Percentiles rank a stretch among this genome's conserved stretches.
These are phyloP conservation scores for Melampsora larici-populina DNA, from an alignment of 1,284 basidiomycete species.

Conservation along the genomic window DNA sequence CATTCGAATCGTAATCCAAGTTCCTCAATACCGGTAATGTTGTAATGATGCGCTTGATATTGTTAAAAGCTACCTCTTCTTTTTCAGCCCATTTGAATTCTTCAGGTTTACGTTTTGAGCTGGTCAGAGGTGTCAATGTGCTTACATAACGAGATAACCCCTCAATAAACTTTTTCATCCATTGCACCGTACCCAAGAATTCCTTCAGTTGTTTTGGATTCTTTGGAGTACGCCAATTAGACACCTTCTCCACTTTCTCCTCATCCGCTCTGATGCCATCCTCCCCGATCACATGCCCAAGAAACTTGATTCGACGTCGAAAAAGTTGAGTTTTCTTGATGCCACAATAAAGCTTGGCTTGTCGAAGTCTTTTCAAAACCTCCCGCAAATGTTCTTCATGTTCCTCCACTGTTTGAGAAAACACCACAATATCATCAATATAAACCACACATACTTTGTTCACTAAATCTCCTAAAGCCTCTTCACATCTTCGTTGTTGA, in stretches of 20 bases:
- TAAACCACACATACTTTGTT: conserved; percentile 56
- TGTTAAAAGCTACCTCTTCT: not conserved
- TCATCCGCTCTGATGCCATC: conserved; percentile 54
- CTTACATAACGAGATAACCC: conserved; percentile 52
- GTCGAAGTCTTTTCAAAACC: not conserved
- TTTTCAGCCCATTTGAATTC: not conserved
- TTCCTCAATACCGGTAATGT: not conserved
- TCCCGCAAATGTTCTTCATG: conserved; percentile 47
- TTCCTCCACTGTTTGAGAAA: conserved; percentile 54
- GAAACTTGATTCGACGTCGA: conserved; percentile 51
- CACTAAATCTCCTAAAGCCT: conserved; percentile 48
- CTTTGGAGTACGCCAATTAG: conserved; percentile 54
- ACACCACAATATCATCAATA: too few species aligned
- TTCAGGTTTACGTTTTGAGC: conserved; percentile 44
- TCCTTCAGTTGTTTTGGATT: conserved; percentile 51
- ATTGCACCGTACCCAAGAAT: conserved; percentile 57
- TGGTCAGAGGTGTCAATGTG: conserved; percentile 54
- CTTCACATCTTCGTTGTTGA: too few species aligned
- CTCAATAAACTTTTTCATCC: conserved; percentile 55
- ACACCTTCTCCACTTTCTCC: conserved; percentile 52
- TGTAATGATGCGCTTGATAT: too few species aligned
- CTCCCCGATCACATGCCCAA: conserved; percentile 54
- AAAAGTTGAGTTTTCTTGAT: too few species aligned
- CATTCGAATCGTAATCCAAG: not conserved
- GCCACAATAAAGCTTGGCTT: not conserved